These are phyloP conservation scores for Wickerhamiella sergipiensis DNA, from an alignment of 805 yeast species.

Conservation along the genomic window DNA sequence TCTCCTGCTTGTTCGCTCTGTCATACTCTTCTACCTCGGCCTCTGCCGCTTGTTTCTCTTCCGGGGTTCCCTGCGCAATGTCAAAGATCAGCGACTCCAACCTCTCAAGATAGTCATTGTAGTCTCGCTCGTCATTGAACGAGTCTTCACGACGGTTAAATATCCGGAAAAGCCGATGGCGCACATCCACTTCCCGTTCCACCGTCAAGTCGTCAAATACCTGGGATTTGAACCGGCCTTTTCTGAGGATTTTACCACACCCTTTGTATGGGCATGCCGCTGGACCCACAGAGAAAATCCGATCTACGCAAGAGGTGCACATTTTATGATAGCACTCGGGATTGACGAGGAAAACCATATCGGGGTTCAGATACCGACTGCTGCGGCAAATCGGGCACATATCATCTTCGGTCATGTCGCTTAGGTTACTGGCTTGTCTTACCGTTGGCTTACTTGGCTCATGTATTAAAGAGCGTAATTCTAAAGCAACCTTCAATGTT, in stretches of 20 bases:
- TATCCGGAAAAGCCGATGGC: slow-evolving; percentile 61
- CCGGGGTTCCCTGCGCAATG: slow-evolving; percentile 54
- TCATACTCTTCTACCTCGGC: slow-evolving; percentile 43
- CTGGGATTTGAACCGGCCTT: slow-evolving; percentile 83
- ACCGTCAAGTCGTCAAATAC: slow-evolving; percentile 81
- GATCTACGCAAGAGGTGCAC: slow-evolving; percentile 89
- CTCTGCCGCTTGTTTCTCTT: slow-evolving; percentile 50
- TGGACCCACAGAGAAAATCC: slow-evolving; percentile 89
- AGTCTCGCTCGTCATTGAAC: slow-evolving; percentile 45
- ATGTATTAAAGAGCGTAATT: too few species aligned
- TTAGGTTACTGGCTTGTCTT: too few species aligned
- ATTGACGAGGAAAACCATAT: slow-evolving; percentile 80
- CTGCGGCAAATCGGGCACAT: slow-evolving; percentile 98
- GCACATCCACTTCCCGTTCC: slow-evolving; percentile 83
- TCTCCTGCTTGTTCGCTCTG: slow-evolving; percentile 56
- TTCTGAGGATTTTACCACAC: slow-evolving; percentile 76
- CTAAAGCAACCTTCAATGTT: too few species aligned
- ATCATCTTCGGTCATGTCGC: slow-evolving; percentile 28
- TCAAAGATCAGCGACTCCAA: slow-evolving; percentile 73
- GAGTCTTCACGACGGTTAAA: slow-evolving; percentile 73
- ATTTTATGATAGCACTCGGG: slow-evolving; percentile 98
- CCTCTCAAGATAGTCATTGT: slow-evolving; percentile 68
- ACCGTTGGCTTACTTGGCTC: too few species aligned
- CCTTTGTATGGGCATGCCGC: slow-evolving; percentile 92
- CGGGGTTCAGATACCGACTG: slow-evolving; percentile 84